Evolutionary conservation across 768 basidiomycete genomes (phyloP).

Genomic region (Boletus bicolor): DNA sequence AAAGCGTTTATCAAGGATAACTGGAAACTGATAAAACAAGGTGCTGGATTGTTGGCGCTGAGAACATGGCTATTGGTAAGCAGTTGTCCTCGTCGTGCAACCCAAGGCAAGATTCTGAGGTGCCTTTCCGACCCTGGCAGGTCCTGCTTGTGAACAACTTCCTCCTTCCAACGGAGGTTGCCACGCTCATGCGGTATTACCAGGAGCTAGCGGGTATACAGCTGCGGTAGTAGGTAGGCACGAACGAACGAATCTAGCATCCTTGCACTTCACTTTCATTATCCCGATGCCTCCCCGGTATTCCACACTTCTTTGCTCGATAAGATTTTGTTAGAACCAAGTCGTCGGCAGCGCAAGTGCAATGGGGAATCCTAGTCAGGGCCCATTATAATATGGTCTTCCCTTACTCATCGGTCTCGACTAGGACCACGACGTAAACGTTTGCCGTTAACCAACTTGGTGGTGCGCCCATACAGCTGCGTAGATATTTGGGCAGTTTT

Average conservation of each 20-base stretch:
- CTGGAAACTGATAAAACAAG: conserved; percentile 63
- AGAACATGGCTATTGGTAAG: conserved; percentile 60
- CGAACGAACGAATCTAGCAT: neutral
- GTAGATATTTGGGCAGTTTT: too few species aligned
- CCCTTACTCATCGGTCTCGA: neutral
- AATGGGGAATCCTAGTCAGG: neutral
- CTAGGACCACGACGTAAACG: too few species aligned
- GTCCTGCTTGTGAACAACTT: conserved; percentile 54
- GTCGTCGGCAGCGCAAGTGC: neutral
- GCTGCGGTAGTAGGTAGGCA: conserved; percentile 29
- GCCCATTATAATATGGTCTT: neutral
- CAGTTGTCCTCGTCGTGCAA: neutral
- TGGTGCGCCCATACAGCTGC: too few species aligned
- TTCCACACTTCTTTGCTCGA: too few species aligned
- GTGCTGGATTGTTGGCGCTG: conserved; percentile 65
- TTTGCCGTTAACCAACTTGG: too few species aligned
- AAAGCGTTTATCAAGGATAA: conserved; percentile 56
- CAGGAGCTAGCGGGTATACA: conserved; percentile 48
- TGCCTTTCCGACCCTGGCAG: conserved; percentile 31
- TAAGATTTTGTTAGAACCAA: neutral
- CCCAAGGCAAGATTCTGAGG: neutral
- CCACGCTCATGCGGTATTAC: conserved; percentile 50
- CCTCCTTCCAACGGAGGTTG: conserved; percentile 48
- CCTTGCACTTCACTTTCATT: neutral
- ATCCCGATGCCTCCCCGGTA: too few species aligned